A percentile compares a stretch with the other conserved stretches of the same genome.
Evolutionary conservation across 768 basidiomycete species (phyloP).

Genomic region (Cystobasidium tubakii): DNA sequence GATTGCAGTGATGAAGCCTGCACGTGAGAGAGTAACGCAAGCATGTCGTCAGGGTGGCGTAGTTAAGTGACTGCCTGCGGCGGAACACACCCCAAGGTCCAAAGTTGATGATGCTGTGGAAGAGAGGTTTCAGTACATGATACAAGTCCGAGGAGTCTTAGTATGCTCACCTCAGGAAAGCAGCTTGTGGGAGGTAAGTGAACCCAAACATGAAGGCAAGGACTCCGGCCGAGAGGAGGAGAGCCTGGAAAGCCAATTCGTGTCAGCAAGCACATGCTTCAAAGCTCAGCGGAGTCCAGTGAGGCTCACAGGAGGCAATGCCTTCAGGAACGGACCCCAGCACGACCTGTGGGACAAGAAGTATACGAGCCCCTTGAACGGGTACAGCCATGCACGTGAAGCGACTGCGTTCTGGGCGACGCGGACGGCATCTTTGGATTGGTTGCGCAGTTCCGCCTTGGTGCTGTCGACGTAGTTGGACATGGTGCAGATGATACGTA

Average conservation of each 20-base stretch:
- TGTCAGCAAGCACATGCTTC: neutral
- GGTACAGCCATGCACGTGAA: conserved; percentile 27
- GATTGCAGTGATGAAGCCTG: conserved; percentile 56
- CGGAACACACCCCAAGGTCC: conserved; percentile 21
- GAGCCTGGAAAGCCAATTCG: conserved; percentile 1
- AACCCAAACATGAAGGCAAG: conserved; percentile 21
- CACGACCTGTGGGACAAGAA: conserved; percentile 1
- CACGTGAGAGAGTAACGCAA: neutral
- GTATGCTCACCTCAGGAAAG: neutral
- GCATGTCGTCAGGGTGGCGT: conserved; percentile 5
- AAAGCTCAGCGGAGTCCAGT: neutral
- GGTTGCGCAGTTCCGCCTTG: conserved; percentile 15
- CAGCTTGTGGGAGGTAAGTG: conserved; percentile 35
- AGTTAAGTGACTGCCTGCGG: neutral
- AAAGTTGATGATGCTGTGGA: conserved; percentile 30
- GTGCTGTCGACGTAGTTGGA: conserved; percentile 28
- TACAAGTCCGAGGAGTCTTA: too few species aligned
- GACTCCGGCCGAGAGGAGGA: conserved; percentile 22
- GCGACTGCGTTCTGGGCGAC: conserved; percentile 25
- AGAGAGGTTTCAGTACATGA: neutral
- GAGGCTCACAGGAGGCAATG: conserved; percentile 20
- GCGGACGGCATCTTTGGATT: conserved; percentile 17
- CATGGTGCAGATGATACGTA: neutral
- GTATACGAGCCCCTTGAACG: conserved; percentile 23
- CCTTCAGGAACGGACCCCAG: conserved; percentile 33